Evolutionary conservation across 768 basidiomycete species (phyloP).

Genomic region (Coprinellus micaceus): DNA sequence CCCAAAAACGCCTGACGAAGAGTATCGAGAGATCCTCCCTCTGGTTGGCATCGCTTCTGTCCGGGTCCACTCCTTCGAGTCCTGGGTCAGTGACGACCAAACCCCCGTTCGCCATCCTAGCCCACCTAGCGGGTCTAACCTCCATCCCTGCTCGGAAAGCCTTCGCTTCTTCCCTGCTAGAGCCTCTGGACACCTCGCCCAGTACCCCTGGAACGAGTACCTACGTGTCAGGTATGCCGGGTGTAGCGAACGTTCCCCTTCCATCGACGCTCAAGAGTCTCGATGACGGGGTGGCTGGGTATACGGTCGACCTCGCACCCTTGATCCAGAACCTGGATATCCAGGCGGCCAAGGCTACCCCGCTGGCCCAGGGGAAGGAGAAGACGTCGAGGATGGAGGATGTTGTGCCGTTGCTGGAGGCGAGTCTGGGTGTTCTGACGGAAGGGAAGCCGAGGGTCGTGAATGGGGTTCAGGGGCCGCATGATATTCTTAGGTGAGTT

Average conservation of each 20-base stretch:
- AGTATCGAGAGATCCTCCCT: constrained; percentile 63
- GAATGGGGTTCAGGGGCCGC: too few species aligned
- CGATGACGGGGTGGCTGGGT: constrained; percentile 69
- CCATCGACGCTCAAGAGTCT: constrained; percentile 45
- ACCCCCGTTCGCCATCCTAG: constrained; percentile 46
- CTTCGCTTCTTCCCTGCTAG: constrained; percentile 59
- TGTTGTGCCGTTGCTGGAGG: too few species aligned
- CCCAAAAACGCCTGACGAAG: constrained; percentile 76
- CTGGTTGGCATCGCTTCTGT: constrained; percentile 54
- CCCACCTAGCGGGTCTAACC: constrained; percentile 66
- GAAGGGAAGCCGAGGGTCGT: too few species aligned
- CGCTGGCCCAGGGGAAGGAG: too few species aligned
- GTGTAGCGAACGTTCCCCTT: too few species aligned
- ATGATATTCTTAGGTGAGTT: constrained; percentile 19
- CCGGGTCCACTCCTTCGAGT: background rate
- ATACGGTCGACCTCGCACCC: constrained; percentile 65
- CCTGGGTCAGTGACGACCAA: background rate
- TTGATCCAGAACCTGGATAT: constrained; percentile 13
- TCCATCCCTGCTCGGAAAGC: constrained; percentile 54
- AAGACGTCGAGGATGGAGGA: too few species aligned
- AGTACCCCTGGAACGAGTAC: too few species aligned
- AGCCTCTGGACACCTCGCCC: constrained; percentile 40
- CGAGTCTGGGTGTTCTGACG: too few species aligned
- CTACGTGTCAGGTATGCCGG: too few species aligned
- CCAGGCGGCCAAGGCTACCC: too few species aligned